These are phyloP conservation scores for Lyophyllum shimeji DNA, from an alignment of 768 basidiomycete species.

Conservation along the genomic window DNA sequence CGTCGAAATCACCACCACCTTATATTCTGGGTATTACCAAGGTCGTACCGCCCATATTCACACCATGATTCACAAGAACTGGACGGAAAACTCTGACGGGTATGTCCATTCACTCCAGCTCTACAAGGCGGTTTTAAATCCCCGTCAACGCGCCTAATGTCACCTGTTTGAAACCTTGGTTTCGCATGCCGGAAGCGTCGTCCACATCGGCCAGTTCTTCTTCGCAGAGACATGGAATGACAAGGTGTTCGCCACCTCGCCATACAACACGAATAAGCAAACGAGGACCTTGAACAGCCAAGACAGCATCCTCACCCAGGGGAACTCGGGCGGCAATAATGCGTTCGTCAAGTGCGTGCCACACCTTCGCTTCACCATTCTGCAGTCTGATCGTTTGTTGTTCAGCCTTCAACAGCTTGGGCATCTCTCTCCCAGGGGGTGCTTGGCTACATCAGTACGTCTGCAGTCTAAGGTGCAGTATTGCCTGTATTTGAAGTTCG, in stretches of 20 bases:
- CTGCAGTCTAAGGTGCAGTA: too few species aligned
- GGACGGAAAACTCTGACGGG: conserved; percentile 17
- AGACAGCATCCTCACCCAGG: conserved; percentile 27
- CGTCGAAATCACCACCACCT: conserved; percentile 29
- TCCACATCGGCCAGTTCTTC: conserved; percentile 36
- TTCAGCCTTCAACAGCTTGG: conserved; percentile 13
- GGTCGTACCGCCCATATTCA: conserved; percentile 35
- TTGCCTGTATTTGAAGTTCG: too few species aligned
- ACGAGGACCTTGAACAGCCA: conserved; percentile 26
- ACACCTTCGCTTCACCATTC: background rate
- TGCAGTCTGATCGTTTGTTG: background rate
- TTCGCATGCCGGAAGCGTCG: conserved; percentile 26
- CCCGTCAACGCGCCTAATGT: background rate
- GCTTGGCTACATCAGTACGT: conserved; percentile 26
- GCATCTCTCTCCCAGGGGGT: conserved; percentile 17
- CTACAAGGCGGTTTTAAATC: background rate
- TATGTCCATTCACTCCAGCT: conserved; percentile 4
- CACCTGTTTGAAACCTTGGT: conserved; percentile 22
- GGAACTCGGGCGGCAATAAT: conserved; percentile 21
- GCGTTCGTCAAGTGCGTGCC: conserved; percentile 24
- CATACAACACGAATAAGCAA: conserved; percentile 28
- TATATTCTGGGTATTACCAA: conserved; percentile 31
- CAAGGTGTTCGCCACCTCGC: conserved; percentile 22
- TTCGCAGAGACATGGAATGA: conserved; percentile 31
- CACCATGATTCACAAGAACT: conserved; percentile 27